These are phyloP conservation scores for Excoecaria cochinchinensis DNA, from an alignment of 345 rosid genomes.

Conservation along the genomic window DNA sequence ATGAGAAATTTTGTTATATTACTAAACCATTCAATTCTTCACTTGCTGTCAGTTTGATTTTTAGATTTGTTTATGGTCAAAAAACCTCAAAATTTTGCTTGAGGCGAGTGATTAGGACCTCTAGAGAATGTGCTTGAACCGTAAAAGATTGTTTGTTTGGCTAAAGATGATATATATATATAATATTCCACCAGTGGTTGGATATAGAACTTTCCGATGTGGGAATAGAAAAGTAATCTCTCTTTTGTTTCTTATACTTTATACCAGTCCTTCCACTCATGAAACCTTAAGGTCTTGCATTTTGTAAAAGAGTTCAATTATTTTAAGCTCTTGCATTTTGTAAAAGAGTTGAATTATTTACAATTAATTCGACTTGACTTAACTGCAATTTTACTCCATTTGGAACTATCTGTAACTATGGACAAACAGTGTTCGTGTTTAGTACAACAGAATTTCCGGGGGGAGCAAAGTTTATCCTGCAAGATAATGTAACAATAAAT, in stretches of 20 bases:
- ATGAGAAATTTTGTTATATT: neutral
- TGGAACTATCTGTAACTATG: neutral
- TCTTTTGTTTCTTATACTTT: too few species aligned
- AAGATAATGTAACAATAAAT: neutral
- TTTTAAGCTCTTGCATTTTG: too few species aligned
- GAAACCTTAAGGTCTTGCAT: too few species aligned
- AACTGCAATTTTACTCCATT: too few species aligned
- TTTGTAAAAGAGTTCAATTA: too few species aligned
- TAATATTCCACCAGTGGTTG: constrained; percentile 3
- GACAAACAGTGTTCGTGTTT: neutral
- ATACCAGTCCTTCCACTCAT: too few species aligned
- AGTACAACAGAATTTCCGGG: neutral
- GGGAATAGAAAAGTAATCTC: too few species aligned
- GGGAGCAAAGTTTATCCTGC: neutral
- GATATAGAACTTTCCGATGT: neutral
- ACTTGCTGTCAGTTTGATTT: neutral
- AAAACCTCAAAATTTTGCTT: neutral
- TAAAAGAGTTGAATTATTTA: too few species aligned
- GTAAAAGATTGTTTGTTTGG: neutral
- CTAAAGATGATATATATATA: neutral
- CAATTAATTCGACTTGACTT: too few species aligned
- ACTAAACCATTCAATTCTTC: neutral
- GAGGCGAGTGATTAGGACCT: neutral
- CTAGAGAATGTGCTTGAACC: neutral
- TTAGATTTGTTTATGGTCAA: neutral